Evolutionary conservation across 1,284 basidiomycete species (phyloP).

Genomic region (Singerocomus rubriflavus): DNA sequence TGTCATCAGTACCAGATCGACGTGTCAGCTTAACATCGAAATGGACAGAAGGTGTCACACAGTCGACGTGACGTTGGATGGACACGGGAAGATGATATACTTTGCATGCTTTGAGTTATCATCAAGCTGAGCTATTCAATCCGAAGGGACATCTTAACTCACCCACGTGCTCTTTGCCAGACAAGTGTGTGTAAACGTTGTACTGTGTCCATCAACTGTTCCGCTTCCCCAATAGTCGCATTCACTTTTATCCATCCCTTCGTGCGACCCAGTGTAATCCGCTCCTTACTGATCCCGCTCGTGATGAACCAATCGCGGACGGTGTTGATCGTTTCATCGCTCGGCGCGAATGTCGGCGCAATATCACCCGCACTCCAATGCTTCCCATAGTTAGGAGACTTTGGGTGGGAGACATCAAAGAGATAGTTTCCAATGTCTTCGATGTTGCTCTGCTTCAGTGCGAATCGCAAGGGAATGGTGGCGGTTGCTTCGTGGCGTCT

Average conservation of each 20-base stretch:
- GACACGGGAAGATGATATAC: conserved; percentile 27
- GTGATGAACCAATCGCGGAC: conserved; percentile 41
- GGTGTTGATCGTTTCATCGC: conserved; percentile 32
- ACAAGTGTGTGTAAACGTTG: conserved; percentile 38
- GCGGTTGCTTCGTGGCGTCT: conserved; percentile 28
- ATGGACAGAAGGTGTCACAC: conserved; percentile 26
- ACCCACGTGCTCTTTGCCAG: conserved; percentile 36
- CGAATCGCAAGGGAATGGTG: conserved; percentile 38
- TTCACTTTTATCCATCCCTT: conserved; percentile 41
- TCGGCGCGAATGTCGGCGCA: conserved; percentile 39
- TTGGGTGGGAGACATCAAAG: conserved; percentile 41
- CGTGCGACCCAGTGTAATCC: conserved; percentile 22
- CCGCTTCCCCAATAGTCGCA: conserved; percentile 40
- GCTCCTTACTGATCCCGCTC: conserved; percentile 29
- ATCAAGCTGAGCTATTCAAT: conserved; percentile 9
- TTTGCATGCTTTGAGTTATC: conserved; percentile 25
- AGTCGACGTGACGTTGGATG: conserved; percentile 30
- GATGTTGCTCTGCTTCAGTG: conserved; percentile 40
- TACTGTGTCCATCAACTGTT: conserved; percentile 43
- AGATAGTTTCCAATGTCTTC: conserved; percentile 36
- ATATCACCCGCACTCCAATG: conserved; percentile 42
- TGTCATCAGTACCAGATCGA: conserved; percentile 2
- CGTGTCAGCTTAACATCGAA: conserved; percentile 25
- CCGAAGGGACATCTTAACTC: conserved; percentile 8
- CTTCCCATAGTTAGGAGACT: conserved; percentile 40